Percentiles rank a stretch among this genome's conserved stretches.
phyloP scores from a whole-genome alignment of 495 filamentous ascomycete genomes.

The Talaromyces trachyspermus region DNA sequence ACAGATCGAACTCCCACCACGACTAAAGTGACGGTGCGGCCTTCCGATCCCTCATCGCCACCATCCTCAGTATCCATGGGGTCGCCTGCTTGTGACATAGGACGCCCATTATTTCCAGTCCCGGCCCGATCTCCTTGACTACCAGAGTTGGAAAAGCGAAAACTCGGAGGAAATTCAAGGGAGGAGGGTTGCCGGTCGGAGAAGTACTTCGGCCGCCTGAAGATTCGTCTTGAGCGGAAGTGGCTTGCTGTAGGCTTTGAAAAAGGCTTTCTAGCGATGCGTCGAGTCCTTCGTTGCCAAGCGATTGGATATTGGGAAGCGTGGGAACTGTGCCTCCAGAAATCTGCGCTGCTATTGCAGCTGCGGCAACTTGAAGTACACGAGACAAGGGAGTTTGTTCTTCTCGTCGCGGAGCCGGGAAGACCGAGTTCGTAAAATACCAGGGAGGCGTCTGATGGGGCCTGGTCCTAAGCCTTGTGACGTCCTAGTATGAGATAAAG shows the following conservation, averaged over 20 bases:
- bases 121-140: slow-evolving; percentile 7
- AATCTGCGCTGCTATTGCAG: slow-evolving; percentile 53
- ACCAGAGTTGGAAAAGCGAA: slow-evolving; percentile 53
- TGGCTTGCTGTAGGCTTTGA: slow-evolving; percentile 47
- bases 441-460: slow-evolving; percentile 33
- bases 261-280: slow-evolving; percentile 51
- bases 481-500: slow-evolving; percentile 8
- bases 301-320: slow-evolving; percentile 49
- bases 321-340: slow-evolving; percentile 48
- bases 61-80: slow-evolving; percentile 37
- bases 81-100: slow-evolving; percentile 14
- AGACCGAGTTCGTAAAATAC: slow-evolving; percentile 40
- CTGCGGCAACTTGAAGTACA: slow-evolving; percentile 52
- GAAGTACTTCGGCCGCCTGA: slow-evolving; percentile 12
- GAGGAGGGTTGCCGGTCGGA: slow-evolving; percentile 23
- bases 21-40: slow-evolving; percentile 58
- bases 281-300: slow-evolving; percentile 50
- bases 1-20: slow-evolving; percentile 70
- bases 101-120: background rate
- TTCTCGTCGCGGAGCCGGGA: slow-evolving; percentile 44
- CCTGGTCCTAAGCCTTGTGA: background rate
- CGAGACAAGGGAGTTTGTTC: slow-evolving; percentile 52
- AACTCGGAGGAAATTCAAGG: slow-evolving; percentile 53
- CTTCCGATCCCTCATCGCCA: slow-evolving; percentile 43
- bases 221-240: slow-evolving; percentile 35